Evolutionary conservation across 495 filamentous ascomycete genomes (phyloP).

Genomic region (Massariosphaeria phaeospora): DNA sequence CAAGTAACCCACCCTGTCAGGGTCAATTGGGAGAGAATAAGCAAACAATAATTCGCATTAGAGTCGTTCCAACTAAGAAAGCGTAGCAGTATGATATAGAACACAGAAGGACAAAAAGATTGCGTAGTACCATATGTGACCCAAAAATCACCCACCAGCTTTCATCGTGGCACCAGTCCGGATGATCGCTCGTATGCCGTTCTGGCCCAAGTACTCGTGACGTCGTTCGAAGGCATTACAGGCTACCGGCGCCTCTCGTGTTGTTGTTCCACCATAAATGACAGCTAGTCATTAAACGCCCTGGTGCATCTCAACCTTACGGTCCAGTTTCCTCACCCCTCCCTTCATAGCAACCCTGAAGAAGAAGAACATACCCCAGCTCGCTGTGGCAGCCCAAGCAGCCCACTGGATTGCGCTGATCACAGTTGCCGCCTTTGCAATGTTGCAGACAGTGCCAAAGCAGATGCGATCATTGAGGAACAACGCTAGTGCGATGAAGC

Average conservation of each 20-base stretch:
- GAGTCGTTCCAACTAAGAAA: too few relatives aligned
- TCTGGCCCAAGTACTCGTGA: not conserved
- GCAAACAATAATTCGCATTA: too few relatives aligned
- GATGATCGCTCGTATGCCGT: conserved; percentile 6
- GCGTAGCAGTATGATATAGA: too few relatives aligned
- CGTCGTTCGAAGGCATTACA: not conserved
- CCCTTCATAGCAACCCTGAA: not conserved
- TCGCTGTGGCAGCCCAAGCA: conserved; percentile 2
- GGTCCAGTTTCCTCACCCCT: not conserved
- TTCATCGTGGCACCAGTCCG: conserved; percentile 22
- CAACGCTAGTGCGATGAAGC: conserved; percentile 68
- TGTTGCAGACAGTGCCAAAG: conserved; percentile 45
- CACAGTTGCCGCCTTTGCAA: conserved; percentile 49
- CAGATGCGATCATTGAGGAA: conserved; percentile 51
- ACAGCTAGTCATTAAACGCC: conserved; percentile 37
- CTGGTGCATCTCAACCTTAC: conserved; percentile 38
- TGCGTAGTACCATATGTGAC: too few relatives aligned
- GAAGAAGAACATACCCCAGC: too few relatives aligned
- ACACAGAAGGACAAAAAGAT: too few relatives aligned
- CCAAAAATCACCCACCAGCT: not conserved
- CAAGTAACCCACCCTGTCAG: too few relatives aligned
- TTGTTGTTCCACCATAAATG: too few relatives aligned
- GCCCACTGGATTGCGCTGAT: conserved; percentile 58
- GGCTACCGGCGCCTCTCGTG: not conserved
- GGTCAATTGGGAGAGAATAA: too few relatives aligned